Evolutionary conservation across 2,329 filamentous ascomycete genomes (phyloP).

Genomic region (Colletotrichum godetiae): DNA sequence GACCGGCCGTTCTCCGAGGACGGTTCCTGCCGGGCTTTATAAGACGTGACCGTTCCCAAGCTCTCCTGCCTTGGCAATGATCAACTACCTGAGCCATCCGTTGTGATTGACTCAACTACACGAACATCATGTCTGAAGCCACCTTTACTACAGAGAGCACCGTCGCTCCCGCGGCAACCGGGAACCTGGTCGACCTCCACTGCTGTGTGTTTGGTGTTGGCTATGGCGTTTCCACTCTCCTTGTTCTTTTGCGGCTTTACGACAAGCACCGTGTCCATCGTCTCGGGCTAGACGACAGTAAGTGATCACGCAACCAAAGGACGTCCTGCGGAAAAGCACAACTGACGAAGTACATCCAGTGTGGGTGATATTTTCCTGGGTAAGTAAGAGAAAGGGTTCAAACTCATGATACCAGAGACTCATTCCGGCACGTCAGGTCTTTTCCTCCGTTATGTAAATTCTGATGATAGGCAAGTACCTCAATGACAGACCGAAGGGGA

Average conservation of each 20-base stretch:
- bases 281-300: not conserved
- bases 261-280: not conserved
- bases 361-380: not conserved
- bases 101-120: not conserved
- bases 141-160: not conserved
- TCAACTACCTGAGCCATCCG: too few relatives aligned
- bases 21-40: too few relatives aligned
- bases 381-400: not conserved
- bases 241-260: not conserved
- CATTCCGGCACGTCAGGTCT: not conserved
- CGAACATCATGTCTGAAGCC: not conserved
- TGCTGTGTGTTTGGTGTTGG: not conserved
- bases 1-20: too few relatives aligned
- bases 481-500: not conserved
- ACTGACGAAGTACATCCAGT: not conserved
- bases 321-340: not conserved
- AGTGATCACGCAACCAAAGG: not conserved
- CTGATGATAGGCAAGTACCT: not conserved
- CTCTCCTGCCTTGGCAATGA: too few relatives aligned
- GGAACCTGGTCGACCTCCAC: not conserved
- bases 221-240: not conserved
- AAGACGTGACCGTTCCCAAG: too few relatives aligned
- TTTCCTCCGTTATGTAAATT: not conserved
- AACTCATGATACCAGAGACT: not conserved
- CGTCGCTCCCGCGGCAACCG: not conserved